Evolutionary conservation across 225 moss, liverwort and hornwort species (phyloP).

Genomic region (Sphagnum contortum): DNA sequence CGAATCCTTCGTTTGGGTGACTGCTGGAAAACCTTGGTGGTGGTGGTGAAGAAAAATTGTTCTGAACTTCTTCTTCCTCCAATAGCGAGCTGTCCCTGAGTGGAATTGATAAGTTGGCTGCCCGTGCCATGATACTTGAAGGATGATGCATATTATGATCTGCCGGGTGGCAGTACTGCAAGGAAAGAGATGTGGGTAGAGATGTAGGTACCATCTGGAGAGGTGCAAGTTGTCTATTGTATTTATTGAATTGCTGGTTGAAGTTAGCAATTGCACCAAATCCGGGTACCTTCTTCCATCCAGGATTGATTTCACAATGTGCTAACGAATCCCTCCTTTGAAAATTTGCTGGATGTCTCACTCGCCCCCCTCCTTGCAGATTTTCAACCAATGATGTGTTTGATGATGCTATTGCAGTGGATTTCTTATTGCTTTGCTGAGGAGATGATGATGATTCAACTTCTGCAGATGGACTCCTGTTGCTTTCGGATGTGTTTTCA

Average conservation of each 20-base stretch:
- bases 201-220: no score
- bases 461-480: slow-evolving; percentile 20
- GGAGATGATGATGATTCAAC: slow-evolving; percentile 16
- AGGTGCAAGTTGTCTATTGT: slow-evolving; percentile 15
- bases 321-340: background rate
- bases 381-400: no score
- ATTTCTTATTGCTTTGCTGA: no score
- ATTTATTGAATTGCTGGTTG: slow-evolving; percentile 23
- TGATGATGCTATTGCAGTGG: no score
- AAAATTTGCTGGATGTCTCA: no score
- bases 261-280: slow-evolving; percentile 22
- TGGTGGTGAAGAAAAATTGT: slow-evolving; percentile 47
- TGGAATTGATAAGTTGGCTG: no score
- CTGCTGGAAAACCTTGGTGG: slow-evolving; percentile 10
- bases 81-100: slow-evolving; percentile 12
- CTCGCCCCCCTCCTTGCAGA: no score
- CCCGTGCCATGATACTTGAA: no score
- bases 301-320: slow-evolving; percentile 15
- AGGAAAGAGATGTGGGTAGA: no score
- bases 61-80: slow-evolving; percentile 70
- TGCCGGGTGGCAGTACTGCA: slow-evolving; percentile 14
- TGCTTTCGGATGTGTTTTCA: slow-evolving; percentile 20
- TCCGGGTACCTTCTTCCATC: background rate
- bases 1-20: slow-evolving; percentile 30
- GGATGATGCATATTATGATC: slow-evolving; percentile 9